These are phyloP conservation scores for Aphanoascus verrucosus DNA, from an alignment of 2,329 filamentous ascomycete genomes.

Conservation along the genomic window DNA sequence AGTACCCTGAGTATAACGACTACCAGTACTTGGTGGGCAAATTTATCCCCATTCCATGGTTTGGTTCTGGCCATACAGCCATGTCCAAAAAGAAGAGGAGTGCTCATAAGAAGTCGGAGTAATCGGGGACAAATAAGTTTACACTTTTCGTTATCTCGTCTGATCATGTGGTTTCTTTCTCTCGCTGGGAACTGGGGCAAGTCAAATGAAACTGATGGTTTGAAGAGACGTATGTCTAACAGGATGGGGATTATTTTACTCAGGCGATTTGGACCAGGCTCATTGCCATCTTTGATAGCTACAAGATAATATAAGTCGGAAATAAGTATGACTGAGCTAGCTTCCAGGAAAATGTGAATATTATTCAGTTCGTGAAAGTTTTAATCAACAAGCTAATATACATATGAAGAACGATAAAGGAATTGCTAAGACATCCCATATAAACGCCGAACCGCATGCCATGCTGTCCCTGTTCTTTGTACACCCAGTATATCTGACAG, in stretches of 20 bases:
- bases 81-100: conserved; percentile 20
- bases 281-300: no score
- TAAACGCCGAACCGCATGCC: conserved; percentile 15
- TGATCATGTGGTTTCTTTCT: no score
- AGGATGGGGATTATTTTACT: no score
- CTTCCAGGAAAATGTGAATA: no score
- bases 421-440: neutral
- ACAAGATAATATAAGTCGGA: no score
- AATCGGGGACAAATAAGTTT: no score
- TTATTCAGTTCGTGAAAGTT: neutral
- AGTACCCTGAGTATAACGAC: conserved; percentile 77
- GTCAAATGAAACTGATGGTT: no score
- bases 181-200: no score
- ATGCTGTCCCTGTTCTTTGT: neutral
- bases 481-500: neutral
- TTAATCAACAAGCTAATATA: neutral
- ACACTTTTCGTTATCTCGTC: no score
- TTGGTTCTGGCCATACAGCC: conserved; percentile 15
- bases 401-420: neutral
- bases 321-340: no score
- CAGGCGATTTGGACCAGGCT: no score
- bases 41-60: conserved; percentile 52
- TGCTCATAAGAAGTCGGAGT: conserved; percentile 12
- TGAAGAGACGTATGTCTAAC: no score
- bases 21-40: conserved; percentile 76